These are phyloP conservation scores for Bathelium albidoporum DNA, from an alignment of 495 filamentous ascomycete species.

Conservation along the genomic window DNA sequence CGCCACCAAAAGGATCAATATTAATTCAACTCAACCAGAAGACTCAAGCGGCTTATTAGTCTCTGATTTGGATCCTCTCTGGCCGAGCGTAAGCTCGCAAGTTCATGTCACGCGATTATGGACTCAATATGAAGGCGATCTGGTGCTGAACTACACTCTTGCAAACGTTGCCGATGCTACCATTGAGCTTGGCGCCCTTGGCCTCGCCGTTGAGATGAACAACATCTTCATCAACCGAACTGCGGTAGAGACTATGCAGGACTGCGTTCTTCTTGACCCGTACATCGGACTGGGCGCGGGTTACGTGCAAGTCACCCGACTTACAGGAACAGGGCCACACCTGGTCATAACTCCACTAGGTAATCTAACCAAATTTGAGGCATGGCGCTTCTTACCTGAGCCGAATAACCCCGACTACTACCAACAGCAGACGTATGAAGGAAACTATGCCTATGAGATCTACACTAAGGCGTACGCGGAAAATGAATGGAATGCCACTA, in stretches of 20 bases:
- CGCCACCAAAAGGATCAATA: constrained; percentile 26
- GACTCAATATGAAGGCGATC: constrained; percentile 35
- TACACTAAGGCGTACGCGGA: constrained; percentile 39
- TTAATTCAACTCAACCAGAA: constrained; percentile 13
- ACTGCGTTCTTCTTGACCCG: constrained; percentile 31
- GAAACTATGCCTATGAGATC: constrained; percentile 44
- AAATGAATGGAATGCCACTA: constrained; percentile 36
- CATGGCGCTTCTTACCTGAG: constrained; percentile 38
- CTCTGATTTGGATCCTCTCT: constrained; percentile 29
- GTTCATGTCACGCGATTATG: constrained; percentile 38
- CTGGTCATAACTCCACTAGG: constrained; percentile 40
- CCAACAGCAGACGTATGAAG: constrained; percentile 42
- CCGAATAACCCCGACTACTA: constrained; percentile 31
- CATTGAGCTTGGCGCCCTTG: constrained; percentile 42
- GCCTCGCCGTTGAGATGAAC: constrained; percentile 45
- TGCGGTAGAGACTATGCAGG: constrained; percentile 30
- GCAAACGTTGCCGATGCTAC: constrained; percentile 29
- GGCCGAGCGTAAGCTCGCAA: constrained; percentile 17
- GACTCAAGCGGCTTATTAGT: constrained; percentile 18
- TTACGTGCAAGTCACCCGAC: constrained; percentile 37
- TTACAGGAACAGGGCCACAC: constrained; percentile 36
- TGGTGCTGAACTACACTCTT: constrained; percentile 39
- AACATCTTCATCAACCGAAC: constrained; percentile 45
- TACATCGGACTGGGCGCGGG: constrained; percentile 44
- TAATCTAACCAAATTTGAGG: constrained; percentile 37